Conservation (phyloP, 1,284 basidiomycete genomes). For the Leccinum fallax region DNA sequence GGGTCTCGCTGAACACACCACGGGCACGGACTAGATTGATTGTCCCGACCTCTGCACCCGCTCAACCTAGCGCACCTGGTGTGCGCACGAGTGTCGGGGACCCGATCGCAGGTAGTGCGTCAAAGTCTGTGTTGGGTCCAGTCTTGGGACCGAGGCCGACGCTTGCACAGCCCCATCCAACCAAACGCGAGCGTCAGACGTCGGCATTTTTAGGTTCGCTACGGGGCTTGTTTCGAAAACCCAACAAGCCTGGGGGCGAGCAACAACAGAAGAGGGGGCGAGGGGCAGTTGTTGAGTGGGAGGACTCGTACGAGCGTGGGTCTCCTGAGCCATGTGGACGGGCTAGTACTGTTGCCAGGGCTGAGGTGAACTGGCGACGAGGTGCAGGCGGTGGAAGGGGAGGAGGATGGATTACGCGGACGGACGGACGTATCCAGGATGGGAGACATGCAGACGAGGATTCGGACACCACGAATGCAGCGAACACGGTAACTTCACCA, state of each 20-base stretch:
- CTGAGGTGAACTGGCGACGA: background rate
- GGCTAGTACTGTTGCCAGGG: background rate
- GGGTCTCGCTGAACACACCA: too few species aligned
- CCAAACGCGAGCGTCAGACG: slow-evolving; percentile 23
- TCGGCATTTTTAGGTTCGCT: slow-evolving; percentile 33
- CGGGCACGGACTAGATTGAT: too few species aligned
- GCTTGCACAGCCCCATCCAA: too few species aligned
- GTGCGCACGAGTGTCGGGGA: background rate
- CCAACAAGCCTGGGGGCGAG: too few species aligned
- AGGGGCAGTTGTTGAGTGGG: too few species aligned
- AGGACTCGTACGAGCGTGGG: background rate
- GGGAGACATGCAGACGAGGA: background rate
- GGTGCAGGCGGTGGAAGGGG: background rate
- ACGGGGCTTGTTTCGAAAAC: slow-evolving; percentile 11
- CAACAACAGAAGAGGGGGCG: too few species aligned
- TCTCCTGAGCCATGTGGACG: background rate
- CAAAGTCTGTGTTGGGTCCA: background rate
- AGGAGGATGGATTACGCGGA: slow-evolving; percentile 20
- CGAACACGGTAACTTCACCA: too few species aligned
- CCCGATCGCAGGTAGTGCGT: background rate
- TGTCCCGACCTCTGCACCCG: background rate
- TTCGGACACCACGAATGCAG: background rate
- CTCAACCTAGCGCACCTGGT: slow-evolving; percentile 6
- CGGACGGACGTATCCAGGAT: background rate
- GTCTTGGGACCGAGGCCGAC: background rate